Percentiles rank a stretch among this genome's conserved stretches.
Evolutionary conservation across 495 filamentous ascomycete species (phyloP).

Genomic region (Usnea hakonensis): DNA sequence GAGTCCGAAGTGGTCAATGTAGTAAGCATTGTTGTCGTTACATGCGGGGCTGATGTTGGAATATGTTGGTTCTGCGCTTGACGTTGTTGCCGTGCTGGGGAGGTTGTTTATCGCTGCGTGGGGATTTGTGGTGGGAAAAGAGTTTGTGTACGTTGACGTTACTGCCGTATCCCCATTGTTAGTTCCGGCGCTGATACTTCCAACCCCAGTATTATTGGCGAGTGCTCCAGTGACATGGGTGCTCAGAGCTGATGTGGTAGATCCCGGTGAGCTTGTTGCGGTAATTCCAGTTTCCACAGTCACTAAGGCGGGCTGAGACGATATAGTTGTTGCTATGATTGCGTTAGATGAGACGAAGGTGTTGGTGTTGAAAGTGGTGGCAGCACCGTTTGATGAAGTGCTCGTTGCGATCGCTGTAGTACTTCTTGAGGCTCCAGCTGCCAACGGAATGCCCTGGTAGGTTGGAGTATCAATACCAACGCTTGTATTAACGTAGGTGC

Average conservation of each 20-base stretch:
- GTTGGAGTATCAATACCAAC: neutral
- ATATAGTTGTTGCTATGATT: no score
- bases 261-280: neutral
- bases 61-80: neutral
- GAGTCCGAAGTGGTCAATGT: slow-evolving; percentile 4
- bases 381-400: neutral
- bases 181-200: no score
- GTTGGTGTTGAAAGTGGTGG: neutral
- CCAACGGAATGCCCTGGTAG: neutral
- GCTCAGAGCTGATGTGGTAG: neutral
- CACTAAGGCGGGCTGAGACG: no score
- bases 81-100: neutral
- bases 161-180: neutral
- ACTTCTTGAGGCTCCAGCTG: neutral
- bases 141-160: neutral
- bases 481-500: no score
- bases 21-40: neutral
- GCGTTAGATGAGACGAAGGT: no score
- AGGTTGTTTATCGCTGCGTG: neutral
- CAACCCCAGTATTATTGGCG: neutral
- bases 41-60: neutral
- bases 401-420: neutral
- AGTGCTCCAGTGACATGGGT: slow-evolving; percentile 2
- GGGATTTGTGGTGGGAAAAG: neutral
- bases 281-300: no score